Base-by-base conservation (phyloP, 169 alveolate species). In the Besnoitia besnoiti region DNA sequence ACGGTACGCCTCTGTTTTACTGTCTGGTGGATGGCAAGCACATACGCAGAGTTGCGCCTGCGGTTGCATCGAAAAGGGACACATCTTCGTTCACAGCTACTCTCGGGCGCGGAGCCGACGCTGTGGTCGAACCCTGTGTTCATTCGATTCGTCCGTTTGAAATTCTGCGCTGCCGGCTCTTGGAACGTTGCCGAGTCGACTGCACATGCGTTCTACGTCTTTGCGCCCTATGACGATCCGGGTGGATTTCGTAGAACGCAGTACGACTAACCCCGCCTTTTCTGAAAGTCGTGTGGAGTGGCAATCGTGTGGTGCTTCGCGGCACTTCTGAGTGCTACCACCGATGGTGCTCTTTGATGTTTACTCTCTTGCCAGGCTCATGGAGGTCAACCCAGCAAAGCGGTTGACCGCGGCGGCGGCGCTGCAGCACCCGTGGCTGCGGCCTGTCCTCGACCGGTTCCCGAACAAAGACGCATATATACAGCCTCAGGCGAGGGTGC, bases 361-460 rank as follows among this genome's bases (percentile, higher is more conserved):
- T 0, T 73, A 35, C 82, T 7, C 8, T 73, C 24, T 42, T 10
- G 8, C 3, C 59, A 77, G 87, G 87, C 44, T 77, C 12, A 1
- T 77, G 59, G 61, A 77, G 30, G 59, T 42, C 37, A 30, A 77
- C 40, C 59, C 87, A 8, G 49, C 49, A 42, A 21, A 27, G 37
- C 55, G 87, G 49, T 42, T 42, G 50, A 40, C 61, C 2, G 87
- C 87, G 61, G 87, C 21, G n/a, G 87, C n/a, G 33, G 87, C 87
- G 49, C 59, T 77, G n/a, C 87, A 77, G 87, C 87, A 77, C 30
- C 87, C 87, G 7, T 77, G 87, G 87, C 49, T 77, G 35, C 61
- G 40, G n/a, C 40, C 61, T 77, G 87, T 77, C 44, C 30, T 77
- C 33, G 61, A 39, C 14, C 49, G 33, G 61, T 77, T 77, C 59